Evolutionary conservation across 345 rosid species (phyloP), one percentile per base, ranked within the genome.

Genomic region (Murraya paniculata): DNA sequence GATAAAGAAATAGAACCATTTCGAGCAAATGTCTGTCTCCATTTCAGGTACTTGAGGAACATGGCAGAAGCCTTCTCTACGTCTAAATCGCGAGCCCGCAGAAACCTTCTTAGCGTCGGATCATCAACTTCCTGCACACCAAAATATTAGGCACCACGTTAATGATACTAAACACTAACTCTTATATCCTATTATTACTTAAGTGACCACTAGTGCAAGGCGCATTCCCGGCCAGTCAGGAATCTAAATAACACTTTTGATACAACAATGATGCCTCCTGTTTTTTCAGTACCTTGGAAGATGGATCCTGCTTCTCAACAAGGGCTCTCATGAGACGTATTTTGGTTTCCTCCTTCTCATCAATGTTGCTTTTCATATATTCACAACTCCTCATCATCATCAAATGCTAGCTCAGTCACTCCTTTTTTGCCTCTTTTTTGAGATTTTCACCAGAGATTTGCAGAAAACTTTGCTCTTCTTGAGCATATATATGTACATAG

Each of bases 71-170:
- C 89, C 61, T 79, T 87, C 72, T 84, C 83, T 11, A 81, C 41
- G 19, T 87, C 88, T 13, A 78, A 71, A 36, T 82, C 87, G 33
- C 92, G 81, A 33, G 89, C 92, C 6, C 90, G 65, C 39, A 89
- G 73, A 78, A 87, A 89, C 79, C 92, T 85, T 80, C 88, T 68
- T 0, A 87, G 39, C n/a, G 74, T 87, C 70, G 27, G 21, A 72
- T 85, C 92, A 74, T 87, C 91, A 45, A 79, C 78, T 66, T 67
- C 88, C 91, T 88, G 80, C 60, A 58, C 48, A 19, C 14, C 72
- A n/a, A 64, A 53, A 53, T 53, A 45, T 45, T 11, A 41, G 48
- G 14, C 13, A 41, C 48, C 50, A 45, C 50, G 50, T 45, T 45
- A 45, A 3, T 45, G 50, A 8, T 4, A 38, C 61, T 41, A 11